Evolutionary conservation across 371 early-diverging fungal genomes (phyloP), one percentile per base, ranked within the genome.

Genomic region (Lichtheimia ramosa): DNA sequence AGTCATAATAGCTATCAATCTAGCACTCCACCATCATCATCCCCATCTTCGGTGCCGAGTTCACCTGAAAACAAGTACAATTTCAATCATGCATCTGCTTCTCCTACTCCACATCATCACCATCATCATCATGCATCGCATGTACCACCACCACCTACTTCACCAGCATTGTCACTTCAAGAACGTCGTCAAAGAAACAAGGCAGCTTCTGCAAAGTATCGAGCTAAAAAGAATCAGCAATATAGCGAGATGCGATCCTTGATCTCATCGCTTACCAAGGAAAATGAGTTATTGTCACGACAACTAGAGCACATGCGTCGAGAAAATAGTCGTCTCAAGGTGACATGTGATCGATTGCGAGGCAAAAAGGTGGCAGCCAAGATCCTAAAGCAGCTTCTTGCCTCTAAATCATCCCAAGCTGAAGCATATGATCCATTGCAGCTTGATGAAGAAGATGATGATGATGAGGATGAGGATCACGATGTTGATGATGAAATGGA

Each of bases 171-270:
- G 8, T 81, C 86, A 0, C 56, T 83, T 13, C 66, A 72, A 8
- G 86, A 86, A 59, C 68, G 84, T 20, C 77, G 84, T 4, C 75
- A 79, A 12, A 71, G 86, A 18, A 86, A 86, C 65, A 86, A 86
- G 57, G 74, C 82, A 5, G 86, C 86, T 1, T 86, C 86, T 10
- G 84, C 86, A 7, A 86, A 86, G 63, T 86, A 86, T 61, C 68
- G 86, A 23, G 83, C 83, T 28, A 86, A 86, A 62, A 86, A 84
- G 64, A 85, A 84, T 48, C 69, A 74, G 50, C 81, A 84, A 59
- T 74, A 83, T 20, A 67, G 76, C 14, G 84, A 86, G 61, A 86
- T 86, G 86, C 64, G 77, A n/a, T 18, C 62, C 3, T 66, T 76
- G 53, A 81, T 86, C 49, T 41, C 56, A 3, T 51, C 62, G 1